Base-by-base conservation (phyloP, 768 basidiomycete genomes). In the Filobasidium floriforme region DNA sequence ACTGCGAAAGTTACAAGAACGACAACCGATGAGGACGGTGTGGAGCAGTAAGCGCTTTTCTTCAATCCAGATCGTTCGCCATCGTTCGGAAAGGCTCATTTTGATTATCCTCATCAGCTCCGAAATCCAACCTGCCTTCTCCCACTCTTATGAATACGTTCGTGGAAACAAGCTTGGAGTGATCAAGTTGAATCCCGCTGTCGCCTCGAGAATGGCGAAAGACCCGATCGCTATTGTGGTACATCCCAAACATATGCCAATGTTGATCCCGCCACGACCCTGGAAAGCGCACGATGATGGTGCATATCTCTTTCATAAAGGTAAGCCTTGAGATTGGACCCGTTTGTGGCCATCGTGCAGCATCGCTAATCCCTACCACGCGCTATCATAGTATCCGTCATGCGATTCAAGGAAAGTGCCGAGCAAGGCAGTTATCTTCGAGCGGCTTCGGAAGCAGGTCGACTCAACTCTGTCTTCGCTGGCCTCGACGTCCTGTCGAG, bases 131-230 rank as follows among this genome's bases (percentile, higher is more conserved):
- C 89, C 89, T 0, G 94, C 93, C 1, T 92, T 98, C 80, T 86
- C 85, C 62, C 92, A 96, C 73, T 83, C 86, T 1, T 96, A 96
- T 75, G 93, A 97, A 77, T 94, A 92, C 75, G 76, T 87, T n/a
- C 85, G 89, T n/a, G 92, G 94, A 0, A 87, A 87, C 68, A 94
- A 92, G 75, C 83, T 96, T n/a, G 94, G 94, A 32, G 85, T 97
- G 24, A 87, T 98, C 76, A 86, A 86, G 74, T 79, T 94, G 66
- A 94, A 97, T 76, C 86, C 88, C 0, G 85, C 83, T 4, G 88
- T 98, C 6, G 81, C 87, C 2, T 86, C 88, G 15, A 84, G 88
- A 1, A 80, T 98, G 63, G 86, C 89, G 1, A 85, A 84, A 66
- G 93, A 97, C 67, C 82, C 79, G 46, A 73, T 92, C 22, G 80